Base-by-base conservation (phyloP, 148 eudicot genomes). In the Silene latifolia region DNA sequence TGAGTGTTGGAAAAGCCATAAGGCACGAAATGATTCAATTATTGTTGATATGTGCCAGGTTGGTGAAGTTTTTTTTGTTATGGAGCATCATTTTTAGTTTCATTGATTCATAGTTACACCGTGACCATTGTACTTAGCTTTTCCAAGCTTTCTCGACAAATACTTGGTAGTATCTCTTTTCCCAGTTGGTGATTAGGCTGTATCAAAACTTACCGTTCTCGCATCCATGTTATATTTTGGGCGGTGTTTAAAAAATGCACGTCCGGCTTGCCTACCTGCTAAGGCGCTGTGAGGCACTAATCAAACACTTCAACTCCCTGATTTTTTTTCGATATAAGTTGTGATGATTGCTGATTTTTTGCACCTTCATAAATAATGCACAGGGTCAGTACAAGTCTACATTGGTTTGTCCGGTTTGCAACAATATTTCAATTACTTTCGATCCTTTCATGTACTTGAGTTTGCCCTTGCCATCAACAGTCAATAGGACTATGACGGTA, bases 381-480 rank as follows among this genome's bases (percentile, higher is more conserved):
- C 97, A 96, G 99, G 99, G 99, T 44, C 99, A 96, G 78, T 96
- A 96, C 84, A 96, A 96, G 84, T 96, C 99, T 64, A 96, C 99
- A 13, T 69, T 96, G 85, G 94, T 96, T 74, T 96, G 99, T 80
- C 98, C 99, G 47, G 87, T 63, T 79, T 96, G 99, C 84, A 74
- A 64, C 79, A 90, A 92, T 81, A 83, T 96, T 58, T 96, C 99
- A 19, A 88, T 96, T 67, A 89, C 94, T 53, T 96, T 96, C 83
- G 99, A 96, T 72, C 99, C 99, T 23, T 96, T 96, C 87, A 96
- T 96, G 99, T 96, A 96, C 85, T 84, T 96, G 80, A 90, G 93
- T 42, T 78, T 96, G 85, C 99, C 99, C 19, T 85, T 96, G 62
- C 99, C 99, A 29, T 90, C 99, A 74, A 88, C 80, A 17, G 86